Evolutionary conservation across 768 basidiomycete species (phyloP).

Genomic region (Aureoboletus auriporus): DNA sequence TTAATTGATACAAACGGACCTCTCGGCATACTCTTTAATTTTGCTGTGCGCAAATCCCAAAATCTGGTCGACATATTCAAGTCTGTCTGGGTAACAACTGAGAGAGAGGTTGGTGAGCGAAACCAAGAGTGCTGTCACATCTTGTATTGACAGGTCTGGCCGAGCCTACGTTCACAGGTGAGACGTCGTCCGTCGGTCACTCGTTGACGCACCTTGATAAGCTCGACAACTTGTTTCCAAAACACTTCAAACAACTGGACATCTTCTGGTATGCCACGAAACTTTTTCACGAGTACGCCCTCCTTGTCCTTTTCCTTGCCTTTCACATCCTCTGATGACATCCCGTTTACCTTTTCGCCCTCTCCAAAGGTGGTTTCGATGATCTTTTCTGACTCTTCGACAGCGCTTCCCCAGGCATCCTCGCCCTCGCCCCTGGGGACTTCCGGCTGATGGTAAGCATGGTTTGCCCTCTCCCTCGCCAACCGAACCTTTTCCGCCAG

Average conservation of each 20-base stretch:
- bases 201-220: slow-evolving; percentile 75
- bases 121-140: slow-evolving; percentile 93
- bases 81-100: slow-evolving; percentile 94
- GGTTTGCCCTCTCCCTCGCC: slow-evolving; percentile 57
- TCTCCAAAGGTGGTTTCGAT: slow-evolving; percentile 1
- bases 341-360: slow-evolving; percentile 15
- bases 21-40: slow-evolving; percentile 78
- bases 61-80: slow-evolving; percentile 97
- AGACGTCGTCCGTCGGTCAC: background rate
- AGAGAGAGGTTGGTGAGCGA: slow-evolving; percentile 93
- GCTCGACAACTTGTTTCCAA: slow-evolving; percentile 96
- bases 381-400: slow-evolving; percentile 20
- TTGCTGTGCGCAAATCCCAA: slow-evolving; percentile 86
- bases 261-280: slow-evolving; percentile 92
- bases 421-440: slow-evolving; percentile 15
- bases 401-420: slow-evolving; percentile 24
- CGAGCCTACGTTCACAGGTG: slow-evolving; percentile 60
- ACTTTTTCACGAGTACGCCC: slow-evolving; percentile 61
- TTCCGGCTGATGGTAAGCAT: slow-evolving; percentile 43
- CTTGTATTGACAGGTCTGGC: slow-evolving; percentile 95
- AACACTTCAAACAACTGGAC: slow-evolving; percentile 97
- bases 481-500: slow-evolving; percentile 82
- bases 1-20: slow-evolving; percentile 37
- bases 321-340: slow-evolving; percentile 22
- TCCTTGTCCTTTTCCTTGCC: slow-evolving; percentile 64